Evolutionary conservation across 192 early-diverging fungal genomes (phyloP).

Genomic region (Coemansia sp.): DNA sequence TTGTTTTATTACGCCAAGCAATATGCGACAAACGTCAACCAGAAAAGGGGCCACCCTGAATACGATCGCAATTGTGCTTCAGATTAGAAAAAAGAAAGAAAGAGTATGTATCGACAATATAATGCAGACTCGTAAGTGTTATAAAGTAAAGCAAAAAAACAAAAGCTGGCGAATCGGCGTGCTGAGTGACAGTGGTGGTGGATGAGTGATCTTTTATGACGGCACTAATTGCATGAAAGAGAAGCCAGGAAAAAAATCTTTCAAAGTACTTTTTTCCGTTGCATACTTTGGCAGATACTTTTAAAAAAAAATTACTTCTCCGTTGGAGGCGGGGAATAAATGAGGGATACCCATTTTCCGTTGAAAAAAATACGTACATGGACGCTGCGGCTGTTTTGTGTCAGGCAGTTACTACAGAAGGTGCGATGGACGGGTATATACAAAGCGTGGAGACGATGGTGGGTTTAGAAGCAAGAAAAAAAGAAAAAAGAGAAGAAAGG

Average conservation of each 20-base stretch:
- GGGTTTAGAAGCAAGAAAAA: background rate
- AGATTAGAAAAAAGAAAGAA: no score
- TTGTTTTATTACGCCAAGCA: no score
- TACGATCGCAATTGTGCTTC: no score
- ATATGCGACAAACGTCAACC: no score
- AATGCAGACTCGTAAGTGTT: no score
- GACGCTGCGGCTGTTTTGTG: background rate
- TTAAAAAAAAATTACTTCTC: background rate
- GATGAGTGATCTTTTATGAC: background rate
- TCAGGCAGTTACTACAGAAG: background rate
- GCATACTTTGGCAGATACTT: no score
- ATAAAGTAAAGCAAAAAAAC: background rate
- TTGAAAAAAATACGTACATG: background rate
- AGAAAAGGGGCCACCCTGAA: no score
- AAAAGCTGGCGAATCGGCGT: background rate
- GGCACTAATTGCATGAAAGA: background rate
- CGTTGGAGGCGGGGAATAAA: background rate
- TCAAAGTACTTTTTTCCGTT: no score
- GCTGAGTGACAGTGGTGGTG: background rate
- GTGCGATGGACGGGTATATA: background rate
- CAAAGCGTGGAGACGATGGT: background rate
- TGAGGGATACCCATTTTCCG: background rate
- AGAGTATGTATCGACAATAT: no score
- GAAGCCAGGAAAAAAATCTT: background rate
- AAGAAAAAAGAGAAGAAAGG: conserved; percentile 1